Evolutionary conservation across 805 yeast genomes (phyloP), one percentile per base, ranked within the genome.

Genomic region (Wickerhamiella azymoides): DNA sequence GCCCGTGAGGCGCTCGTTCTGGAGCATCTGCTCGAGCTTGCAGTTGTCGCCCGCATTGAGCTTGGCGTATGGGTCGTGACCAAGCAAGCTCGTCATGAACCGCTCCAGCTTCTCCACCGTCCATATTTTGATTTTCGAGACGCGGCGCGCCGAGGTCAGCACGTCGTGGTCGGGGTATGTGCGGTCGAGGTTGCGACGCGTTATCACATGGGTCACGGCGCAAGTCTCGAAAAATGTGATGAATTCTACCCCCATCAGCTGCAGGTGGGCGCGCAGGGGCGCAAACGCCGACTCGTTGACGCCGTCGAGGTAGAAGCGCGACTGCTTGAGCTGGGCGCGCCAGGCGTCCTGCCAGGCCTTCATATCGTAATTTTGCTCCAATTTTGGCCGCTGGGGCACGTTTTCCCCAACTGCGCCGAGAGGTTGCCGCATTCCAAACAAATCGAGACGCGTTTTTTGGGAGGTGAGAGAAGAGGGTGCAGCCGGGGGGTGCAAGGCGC

Each of bases 1-100:
- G 10, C 96, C 96, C 59, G 76, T 78, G 11, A 84, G 63, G 56
- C 84, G 84, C 58, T 92, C 98, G 57, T 84, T 86, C 51, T 79
- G 77, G 54, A 89, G 70, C 51, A 89, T 68, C 41, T 79, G 74
- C 2, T 80, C 72, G 40, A 80, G 63, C 26, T 49, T 47, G 16
- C 51, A 39, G 2, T 45, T 14, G 11, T 49, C 52, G 10, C 33
- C 47, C 6, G 45, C 18, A n/a, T 39, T 26, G 10, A 43, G 40
- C 35, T 32, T 35, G 5, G 18, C 14, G 18, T 36, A 24, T 8
- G 44, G 49, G 14, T 48, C 27, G 37, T 46, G 49, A 30, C 57
- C 56, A 19, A 48, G 24, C 28, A 49, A 39, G 5, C 62, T 51
- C 25, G 61, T 73, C 60, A 86, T 69, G 57, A 88, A 88, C 43